A percentile compares a stretch with the other conserved stretches of the same genome.
These are phyloP conservation scores for Lipomyces starkeyi DNA, from an alignment of 805 yeast species.

Conservation along the genomic window DNA sequence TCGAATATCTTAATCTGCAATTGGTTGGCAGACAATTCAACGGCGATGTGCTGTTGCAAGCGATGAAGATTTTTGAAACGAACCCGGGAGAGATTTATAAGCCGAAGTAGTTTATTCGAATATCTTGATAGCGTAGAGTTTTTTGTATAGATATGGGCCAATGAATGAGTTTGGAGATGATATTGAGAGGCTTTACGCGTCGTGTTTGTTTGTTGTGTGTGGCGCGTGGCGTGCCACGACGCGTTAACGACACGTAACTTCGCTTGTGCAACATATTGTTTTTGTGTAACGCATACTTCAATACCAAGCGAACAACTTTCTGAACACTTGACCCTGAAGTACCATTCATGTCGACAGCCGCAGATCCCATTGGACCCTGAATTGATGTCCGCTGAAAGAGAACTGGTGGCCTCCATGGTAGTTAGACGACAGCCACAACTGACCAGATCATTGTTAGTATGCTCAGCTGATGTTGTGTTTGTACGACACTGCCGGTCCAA, in stretches of 20 bases:
- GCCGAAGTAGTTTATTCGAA: background rate
- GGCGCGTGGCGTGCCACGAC: background rate
- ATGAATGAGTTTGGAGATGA: background rate
- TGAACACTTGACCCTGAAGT: too few relatives aligned
- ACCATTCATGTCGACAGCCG: background rate
- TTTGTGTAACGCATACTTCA: background rate
- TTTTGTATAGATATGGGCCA: background rate
- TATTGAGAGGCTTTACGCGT: background rate
- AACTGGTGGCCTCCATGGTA: too few relatives aligned
- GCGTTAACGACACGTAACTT: background rate
- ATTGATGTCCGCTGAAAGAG: too few relatives aligned
- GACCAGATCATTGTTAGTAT: too few relatives aligned
- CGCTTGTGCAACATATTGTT: background rate
- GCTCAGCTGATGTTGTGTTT: too few relatives aligned
- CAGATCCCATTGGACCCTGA: too few relatives aligned
- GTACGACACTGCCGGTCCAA: too few relatives aligned
- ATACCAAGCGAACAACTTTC: background rate
- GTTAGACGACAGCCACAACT: too few relatives aligned
- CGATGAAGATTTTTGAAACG: slow-evolving; percentile 35
- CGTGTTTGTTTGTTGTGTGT: background rate
- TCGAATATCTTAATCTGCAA: slow-evolving; percentile 37
- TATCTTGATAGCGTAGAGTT: background rate
- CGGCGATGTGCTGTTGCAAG: slow-evolving; percentile 48
- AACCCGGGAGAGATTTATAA: slow-evolving; percentile 31
- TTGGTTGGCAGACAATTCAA: slow-evolving; percentile 42